These are phyloP conservation scores for Monosporascus sp. DNA, from an alignment of 2,329 filamentous ascomycete genomes.

Conservation along the genomic window DNA sequence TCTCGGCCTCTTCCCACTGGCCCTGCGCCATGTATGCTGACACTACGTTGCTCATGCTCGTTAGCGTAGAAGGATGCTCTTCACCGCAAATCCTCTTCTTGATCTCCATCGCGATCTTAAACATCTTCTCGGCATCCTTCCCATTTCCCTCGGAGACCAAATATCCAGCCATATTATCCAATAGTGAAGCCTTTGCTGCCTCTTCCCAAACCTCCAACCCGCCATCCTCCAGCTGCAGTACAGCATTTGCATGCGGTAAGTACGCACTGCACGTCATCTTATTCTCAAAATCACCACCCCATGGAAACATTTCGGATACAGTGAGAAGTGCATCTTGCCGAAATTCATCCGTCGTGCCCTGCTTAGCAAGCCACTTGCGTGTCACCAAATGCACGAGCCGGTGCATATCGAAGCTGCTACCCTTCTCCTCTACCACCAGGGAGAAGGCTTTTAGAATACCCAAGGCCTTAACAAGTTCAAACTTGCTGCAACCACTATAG, in stretches of 20 bases:
- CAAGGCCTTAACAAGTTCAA: slow-evolving; percentile 24
- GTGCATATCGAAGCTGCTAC: slow-evolving; percentile 35
- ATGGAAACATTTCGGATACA: slow-evolving; percentile 21
- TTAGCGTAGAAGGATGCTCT: no score
- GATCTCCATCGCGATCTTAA: no score
- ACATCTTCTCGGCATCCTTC: no score
- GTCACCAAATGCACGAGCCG: slow-evolving; percentile 33
- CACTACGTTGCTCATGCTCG: no score
- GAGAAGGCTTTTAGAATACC: slow-evolving; percentile 29
- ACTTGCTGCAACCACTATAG: slow-evolving; percentile 27
- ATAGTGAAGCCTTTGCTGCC: background rate
- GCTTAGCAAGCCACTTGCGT: slow-evolving; percentile 26
- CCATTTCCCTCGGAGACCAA: no score
- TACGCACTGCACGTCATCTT: slow-evolving; percentile 7
- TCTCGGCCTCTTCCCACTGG: no score
- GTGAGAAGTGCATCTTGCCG: slow-evolving; percentile 22
- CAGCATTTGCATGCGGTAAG: background rate
- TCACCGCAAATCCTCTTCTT: no score
- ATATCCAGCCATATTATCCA: background rate
- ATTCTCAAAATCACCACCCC: slow-evolving; percentile 19
- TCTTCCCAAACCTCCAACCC: background rate
- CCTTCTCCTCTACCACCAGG: slow-evolving; percentile 23
- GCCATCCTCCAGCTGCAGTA: background rate
- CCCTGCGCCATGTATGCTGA: no score
- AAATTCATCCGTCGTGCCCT: slow-evolving; percentile 21